These are phyloP conservation scores for Gaertneriomyces sp. DNA, from an alignment of 192 early-diverging fungal genomes.

Conservation along the genomic window DNA sequence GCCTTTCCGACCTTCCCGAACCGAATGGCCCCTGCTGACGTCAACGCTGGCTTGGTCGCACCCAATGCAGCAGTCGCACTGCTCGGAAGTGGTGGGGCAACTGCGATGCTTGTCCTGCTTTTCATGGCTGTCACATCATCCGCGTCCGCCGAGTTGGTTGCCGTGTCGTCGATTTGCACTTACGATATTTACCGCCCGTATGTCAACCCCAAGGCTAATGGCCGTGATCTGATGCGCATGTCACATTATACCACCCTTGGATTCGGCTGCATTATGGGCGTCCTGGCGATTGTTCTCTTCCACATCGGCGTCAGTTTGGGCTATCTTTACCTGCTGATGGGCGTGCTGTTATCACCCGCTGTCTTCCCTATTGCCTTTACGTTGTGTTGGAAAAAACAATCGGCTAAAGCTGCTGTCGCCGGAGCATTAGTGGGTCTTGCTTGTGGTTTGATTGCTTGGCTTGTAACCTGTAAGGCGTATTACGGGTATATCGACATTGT, in stretches of 20 bases:
- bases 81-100: slow-evolving; percentile 58
- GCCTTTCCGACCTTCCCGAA: slow-evolving; percentile 54
- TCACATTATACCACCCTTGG: slow-evolving; percentile 46
- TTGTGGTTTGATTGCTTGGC: slow-evolving; percentile 57
- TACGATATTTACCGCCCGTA: slow-evolving; percentile 72
- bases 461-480: slow-evolving; percentile 47
- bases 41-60: slow-evolving; percentile 63
- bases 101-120: slow-evolving; percentile 62
- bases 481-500: slow-evolving; percentile 57
- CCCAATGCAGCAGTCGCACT: slow-evolving; percentile 64
- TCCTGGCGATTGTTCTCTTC: slow-evolving; percentile 58
- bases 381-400: slow-evolving; percentile 66
- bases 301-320: slow-evolving; percentile 63
- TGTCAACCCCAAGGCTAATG: slow-evolving; percentile 63
- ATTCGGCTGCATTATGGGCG: slow-evolving; percentile 71
- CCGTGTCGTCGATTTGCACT: slow-evolving; percentile 67
- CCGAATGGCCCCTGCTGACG: slow-evolving; percentile 50
- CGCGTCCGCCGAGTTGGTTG: slow-evolving; percentile 71
- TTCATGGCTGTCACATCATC: slow-evolving; percentile 78
- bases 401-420: slow-evolving; percentile 45
- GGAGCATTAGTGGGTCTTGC: slow-evolving; percentile 53
- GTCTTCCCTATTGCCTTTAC: slow-evolving; percentile 58
- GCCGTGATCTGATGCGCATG: slow-evolving; percentile 56
- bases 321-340: slow-evolving; percentile 60
- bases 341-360: slow-evolving; percentile 61